Evolutionary conservation across 1,284 basidiomycete genomes (phyloP), one percentile per base, ranked within the genome.

Genomic region (Tilletia horrida): DNA sequence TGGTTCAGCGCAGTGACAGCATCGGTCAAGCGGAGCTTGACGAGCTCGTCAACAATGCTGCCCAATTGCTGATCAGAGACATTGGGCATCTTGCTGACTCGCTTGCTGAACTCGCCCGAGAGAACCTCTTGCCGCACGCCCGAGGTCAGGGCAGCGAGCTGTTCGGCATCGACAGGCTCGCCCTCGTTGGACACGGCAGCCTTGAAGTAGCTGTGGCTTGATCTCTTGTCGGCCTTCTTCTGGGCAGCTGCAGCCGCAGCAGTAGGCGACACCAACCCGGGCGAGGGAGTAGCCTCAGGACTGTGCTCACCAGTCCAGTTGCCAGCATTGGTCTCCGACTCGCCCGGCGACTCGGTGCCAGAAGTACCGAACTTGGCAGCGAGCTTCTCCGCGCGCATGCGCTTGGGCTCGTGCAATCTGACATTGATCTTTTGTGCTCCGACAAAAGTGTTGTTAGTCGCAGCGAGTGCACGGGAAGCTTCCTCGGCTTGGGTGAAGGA

Each of bases 321-420:
- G 25, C 63, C 67, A 40, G 35, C 35, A 40, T 40, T 40, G 13
- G 63, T 47, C n/a, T 48, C 66, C 14, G 69, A 66, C 40, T 31
- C 62, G 25, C 57, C 64, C n/a, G 29, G 44, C 4, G n/a, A 61
- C 21, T 35, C 14, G 40, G 63, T 45, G 1, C n/a, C 21, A 42
- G 66, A 61, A n/a, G 40, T 64, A 47, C 75, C 84, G 74, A 91
- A 92, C 25, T 90, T 86, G 67, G 88, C 88, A 2, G 91, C 91
- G 4, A 93, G 85, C 78, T 93, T 92, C 83, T 92, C 91, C 79
- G 92, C 89, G 18, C 92, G 86, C 48, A 93, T 83, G 77, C 91
- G 90, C 80, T 93, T 94, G 21, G 91, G 91, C 81, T 94, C 92
- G 74, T 94, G 92, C 65, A 94, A 83, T 42, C 92, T 87, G 23